These are phyloP conservation scores for Amborella trichopoda DNA, from an alignment of 164 flowering plant genomes.

Conservation along the genomic window DNA sequence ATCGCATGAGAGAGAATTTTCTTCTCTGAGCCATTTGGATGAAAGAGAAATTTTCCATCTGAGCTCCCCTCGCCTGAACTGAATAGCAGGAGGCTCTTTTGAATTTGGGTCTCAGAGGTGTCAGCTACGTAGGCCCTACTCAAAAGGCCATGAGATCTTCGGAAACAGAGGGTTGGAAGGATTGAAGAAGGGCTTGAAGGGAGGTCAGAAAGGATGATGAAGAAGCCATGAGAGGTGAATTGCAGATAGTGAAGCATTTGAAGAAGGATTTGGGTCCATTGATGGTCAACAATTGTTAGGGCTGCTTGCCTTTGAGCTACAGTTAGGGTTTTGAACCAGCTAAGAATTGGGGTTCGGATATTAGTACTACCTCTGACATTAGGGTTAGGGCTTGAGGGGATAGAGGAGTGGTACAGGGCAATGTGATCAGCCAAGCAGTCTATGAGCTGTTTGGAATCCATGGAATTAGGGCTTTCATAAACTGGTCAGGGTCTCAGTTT, in stretches of 20 bases:
- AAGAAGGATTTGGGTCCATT: slow-evolving; percentile 42
- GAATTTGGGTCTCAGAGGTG: slow-evolving; percentile 21
- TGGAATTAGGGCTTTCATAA: no score
- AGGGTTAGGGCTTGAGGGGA: slow-evolving; percentile 29
- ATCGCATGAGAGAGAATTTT: no score
- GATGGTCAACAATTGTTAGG: slow-evolving; percentile 44
- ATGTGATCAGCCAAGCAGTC: slow-evolving; percentile 78
- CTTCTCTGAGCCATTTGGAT: no score
- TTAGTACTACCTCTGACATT: no score
- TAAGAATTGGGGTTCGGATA: slow-evolving; percentile 57
- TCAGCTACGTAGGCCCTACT: slow-evolving; percentile 31
- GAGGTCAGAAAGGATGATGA: slow-evolving; percentile 66
- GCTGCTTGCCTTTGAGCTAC: slow-evolving; percentile 56
- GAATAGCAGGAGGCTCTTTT: slow-evolving; percentile 34
- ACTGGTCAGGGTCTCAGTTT: no score
- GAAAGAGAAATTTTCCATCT: no score
- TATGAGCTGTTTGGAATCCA: slow-evolving; percentile 33
- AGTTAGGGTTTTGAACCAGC: slow-evolving; percentile 75
- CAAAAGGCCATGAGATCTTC: slow-evolving; percentile 58
- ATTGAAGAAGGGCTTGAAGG: slow-evolving; percentile 22
- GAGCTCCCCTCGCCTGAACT: slow-evolving; percentile 48
- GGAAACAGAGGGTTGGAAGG: slow-evolving; percentile 56
- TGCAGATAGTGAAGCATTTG: slow-evolving; percentile 41
- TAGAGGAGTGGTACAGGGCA: slow-evolving; percentile 52
- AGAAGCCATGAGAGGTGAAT: slow-evolving; percentile 35